Percentiles rank a stretch among this genome's conserved stretches.
phyloP scores from a whole-genome alignment of 139 green algal species.

The Coelastrella sp. region DNA sequence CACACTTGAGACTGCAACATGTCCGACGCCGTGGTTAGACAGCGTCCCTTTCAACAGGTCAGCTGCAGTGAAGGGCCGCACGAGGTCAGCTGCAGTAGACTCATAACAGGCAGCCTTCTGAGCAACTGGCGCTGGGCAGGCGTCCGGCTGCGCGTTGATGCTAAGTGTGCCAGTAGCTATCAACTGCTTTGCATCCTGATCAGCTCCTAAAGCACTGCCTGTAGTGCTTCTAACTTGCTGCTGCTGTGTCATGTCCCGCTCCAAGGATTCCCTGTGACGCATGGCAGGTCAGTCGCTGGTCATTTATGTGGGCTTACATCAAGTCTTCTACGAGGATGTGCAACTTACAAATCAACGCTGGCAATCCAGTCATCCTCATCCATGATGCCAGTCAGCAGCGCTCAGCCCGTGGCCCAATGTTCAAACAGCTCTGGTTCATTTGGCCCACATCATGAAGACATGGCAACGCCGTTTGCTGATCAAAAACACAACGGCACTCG shows the following conservation, averaged over 20 bases:
- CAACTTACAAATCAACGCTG: slow-evolving; percentile 4
- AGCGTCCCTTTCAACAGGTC: slow-evolving; percentile 10
- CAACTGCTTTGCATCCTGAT: not conserved
- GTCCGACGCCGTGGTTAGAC: not conserved
- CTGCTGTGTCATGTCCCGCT: not conserved
- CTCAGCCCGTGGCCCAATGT: no score
- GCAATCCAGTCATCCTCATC: slow-evolving; percentile 1
- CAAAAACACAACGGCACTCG: no score
- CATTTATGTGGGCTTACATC: not conserved
- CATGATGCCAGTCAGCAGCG: no score
- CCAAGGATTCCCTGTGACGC: not conserved
- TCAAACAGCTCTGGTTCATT: no score
- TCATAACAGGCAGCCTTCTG: not conserved
- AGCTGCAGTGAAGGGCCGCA: not conserved
- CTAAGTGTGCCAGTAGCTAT: not conserved
- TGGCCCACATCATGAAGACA: no score
- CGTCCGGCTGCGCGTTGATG: not conserved
- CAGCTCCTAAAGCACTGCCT: not conserved
- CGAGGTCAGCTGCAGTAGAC: not conserved
- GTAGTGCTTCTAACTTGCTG: not conserved
- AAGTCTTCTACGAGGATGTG: no score
- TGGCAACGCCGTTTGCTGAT: no score
- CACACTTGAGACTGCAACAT: not conserved
- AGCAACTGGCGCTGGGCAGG: not conserved
- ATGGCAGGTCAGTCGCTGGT: not conserved